Evolutionary conservation across 2,329 filamentous ascomycete genomes (phyloP).

Genomic region (Penicillium italicum): DNA sequence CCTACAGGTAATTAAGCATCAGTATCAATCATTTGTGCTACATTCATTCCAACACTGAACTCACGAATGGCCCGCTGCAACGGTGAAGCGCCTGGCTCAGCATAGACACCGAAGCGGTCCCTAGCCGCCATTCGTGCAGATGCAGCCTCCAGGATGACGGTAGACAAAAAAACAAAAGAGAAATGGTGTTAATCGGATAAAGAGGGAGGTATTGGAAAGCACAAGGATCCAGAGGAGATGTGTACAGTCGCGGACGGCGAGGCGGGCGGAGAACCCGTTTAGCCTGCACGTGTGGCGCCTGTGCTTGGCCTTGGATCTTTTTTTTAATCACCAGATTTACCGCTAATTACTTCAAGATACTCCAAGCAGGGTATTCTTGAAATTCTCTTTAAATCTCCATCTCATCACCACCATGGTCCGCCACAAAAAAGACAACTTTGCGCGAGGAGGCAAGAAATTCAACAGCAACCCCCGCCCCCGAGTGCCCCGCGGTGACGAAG

Average conservation of each 20-base stretch:
- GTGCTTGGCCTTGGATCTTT: slow-evolving; percentile 12
- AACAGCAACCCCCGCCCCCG: slow-evolving; percentile 57
- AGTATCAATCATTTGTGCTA: slow-evolving; percentile 7
- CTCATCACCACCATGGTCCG: slow-evolving; percentile 65
- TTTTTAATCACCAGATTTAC: slow-evolving; percentile 8
- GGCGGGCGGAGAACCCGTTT: slow-evolving; percentile 21
- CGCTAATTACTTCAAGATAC: background rate
- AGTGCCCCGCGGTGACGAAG: slow-evolving; percentile 44
- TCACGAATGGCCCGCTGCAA: slow-evolving; percentile 86
- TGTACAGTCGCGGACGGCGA: slow-evolving; percentile 16
- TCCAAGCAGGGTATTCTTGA: background rate
- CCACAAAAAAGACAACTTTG: slow-evolving; percentile 85
- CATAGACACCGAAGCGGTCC: slow-evolving; percentile 85
- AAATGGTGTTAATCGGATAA: slow-evolving; percentile 5
- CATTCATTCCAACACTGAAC: slow-evolving; percentile 22
- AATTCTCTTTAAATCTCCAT: background rate
- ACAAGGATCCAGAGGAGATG: slow-evolving; percentile 13
- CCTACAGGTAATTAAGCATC: slow-evolving; percentile 45
- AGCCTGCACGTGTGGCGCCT: slow-evolving; percentile 29
- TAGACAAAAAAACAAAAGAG: slow-evolving; percentile 6
- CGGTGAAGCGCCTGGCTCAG: slow-evolving; percentile 74
- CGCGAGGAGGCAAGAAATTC: slow-evolving; percentile 69
- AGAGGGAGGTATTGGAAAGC: slow-evolving; percentile 4
- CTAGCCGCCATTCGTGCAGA: slow-evolving; percentile 92
- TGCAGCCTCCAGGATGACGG: slow-evolving; percentile 76